A percentile compares a stretch with the other conserved stretches of the same genome.
Evolutionary conservation across 306 rosid species (phyloP).

Genomic region (Cucurbita ficifolia): DNA sequence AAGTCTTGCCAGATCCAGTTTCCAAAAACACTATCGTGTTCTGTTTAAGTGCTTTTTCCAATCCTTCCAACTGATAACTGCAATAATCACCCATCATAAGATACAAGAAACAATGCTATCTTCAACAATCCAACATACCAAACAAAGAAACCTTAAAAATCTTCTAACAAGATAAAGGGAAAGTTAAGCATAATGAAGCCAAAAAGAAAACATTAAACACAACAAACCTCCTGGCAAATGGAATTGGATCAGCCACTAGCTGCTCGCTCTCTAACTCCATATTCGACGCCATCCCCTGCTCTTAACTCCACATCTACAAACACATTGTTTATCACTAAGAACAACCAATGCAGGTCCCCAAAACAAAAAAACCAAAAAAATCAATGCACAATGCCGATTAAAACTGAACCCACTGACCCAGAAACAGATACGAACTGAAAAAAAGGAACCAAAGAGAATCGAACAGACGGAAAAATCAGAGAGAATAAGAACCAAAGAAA

Average conservation of each 20-base stretch:
- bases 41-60: slow-evolving; percentile 37
- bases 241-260: slow-evolving; percentile 22
- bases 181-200: neutral
- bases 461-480: neutral
- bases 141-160: neutral
- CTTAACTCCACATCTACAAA: neutral
- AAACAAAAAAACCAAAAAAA: too few relatives aligned
- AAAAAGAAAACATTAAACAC: neutral
- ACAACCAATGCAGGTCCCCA: neutral
- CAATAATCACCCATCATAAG: slow-evolving; percentile 1
- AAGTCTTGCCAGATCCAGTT: slow-evolving; percentile 87
- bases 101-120: neutral
- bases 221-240: slow-evolving; percentile 72
- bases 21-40: slow-evolving; percentile 69
- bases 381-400: neutral
- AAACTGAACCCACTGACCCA: neutral
- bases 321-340: neutral
- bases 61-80: slow-evolving; percentile 79
- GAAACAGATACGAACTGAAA: neutral
- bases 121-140: neutral
- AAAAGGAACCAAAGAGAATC: neutral
- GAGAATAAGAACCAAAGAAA: neutral
- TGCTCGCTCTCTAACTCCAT: slow-evolving; percentile 21
- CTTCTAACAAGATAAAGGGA: neutral
- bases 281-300: neutral